These are phyloP conservation scores for Xylaria castorea DNA, from an alignment of 495 filamentous ascomycete species.

Conservation along the genomic window DNA sequence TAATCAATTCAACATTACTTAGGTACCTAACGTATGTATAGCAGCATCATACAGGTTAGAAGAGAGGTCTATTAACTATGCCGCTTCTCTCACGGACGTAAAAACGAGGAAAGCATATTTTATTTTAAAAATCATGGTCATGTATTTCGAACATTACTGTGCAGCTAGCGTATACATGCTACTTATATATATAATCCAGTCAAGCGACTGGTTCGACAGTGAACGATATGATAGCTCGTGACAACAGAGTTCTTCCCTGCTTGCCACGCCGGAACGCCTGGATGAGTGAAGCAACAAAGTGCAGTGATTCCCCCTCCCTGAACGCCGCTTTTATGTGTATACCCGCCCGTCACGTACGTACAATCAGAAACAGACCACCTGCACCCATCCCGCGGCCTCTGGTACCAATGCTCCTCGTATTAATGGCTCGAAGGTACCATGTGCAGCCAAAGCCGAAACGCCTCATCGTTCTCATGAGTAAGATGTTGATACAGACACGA, in stretches of 20 bases:
- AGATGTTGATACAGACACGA: constrained; percentile 45
- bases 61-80: background rate
- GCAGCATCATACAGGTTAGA: background rate
- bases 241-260: constrained; percentile 28
- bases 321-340: constrained; percentile 50
- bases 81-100: background rate
- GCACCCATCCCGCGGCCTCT: constrained; percentile 23
- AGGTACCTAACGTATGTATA: too few species aligned
- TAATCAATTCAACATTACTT: background rate
- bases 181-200: constrained; percentile 36
- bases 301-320: constrained; percentile 18
- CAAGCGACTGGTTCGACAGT: constrained; percentile 22
- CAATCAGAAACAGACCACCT: constrained; percentile 26
- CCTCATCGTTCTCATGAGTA: constrained; percentile 43
- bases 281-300: constrained; percentile 26
- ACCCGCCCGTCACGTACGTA: constrained; percentile 40
- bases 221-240: constrained; percentile 27
- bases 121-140: background rate
- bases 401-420: constrained; percentile 30
- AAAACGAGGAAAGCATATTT: background rate
- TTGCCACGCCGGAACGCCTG: constrained; percentile 30
- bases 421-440: constrained; percentile 34
- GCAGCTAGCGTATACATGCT: constrained; percentile 38
- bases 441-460: constrained; percentile 42
- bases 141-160: constrained; percentile 14